Evolutionary conservation across 2,329 filamentous ascomycete species (phyloP), one percentile per base, ranked within the genome.

Genomic region (Exophiala xenobiotica): DNA sequence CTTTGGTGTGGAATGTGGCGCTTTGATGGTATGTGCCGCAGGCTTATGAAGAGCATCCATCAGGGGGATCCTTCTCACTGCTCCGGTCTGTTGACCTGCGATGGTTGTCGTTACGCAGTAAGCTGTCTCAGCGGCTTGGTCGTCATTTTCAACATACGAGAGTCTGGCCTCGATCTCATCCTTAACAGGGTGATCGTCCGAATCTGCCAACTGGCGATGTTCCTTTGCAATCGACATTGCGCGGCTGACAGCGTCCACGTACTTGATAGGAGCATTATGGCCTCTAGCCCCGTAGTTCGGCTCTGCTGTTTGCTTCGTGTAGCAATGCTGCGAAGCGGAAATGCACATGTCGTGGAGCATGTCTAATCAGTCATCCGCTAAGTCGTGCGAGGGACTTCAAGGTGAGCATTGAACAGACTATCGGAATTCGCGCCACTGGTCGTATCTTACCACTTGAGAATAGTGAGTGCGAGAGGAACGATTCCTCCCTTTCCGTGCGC

Each of bases 1-100:
- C 26, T 49, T 49, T 6, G 63, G 64, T 1, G 58, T 64, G 3
- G 58, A 54, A 12, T 50, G 41, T 3, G 57, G 52, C 11, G 48
- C 48, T n/a, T 2, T 43, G 40, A 43, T 72, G 65, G 11, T 33
- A 33, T 33, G 29, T 33, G 29, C 29, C 12, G 29, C 29, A 33
- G 29, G 5, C 29, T 33, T 33, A 12, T 14, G 11, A 33, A 33
- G 5, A 3, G 29, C 29, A 14, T 33, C 29, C 29, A 33, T 33
- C 4, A 33, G 29, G 11, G 29, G 11, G 12, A 33, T 14, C 29
- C 11, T 33, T 9, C 16, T 11, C 9, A 33, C 29, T 12, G 29
- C 12, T 11, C 29, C 29, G 9, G 29, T 6, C 12, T 33, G 9
- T 9, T 33, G 29, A 5, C 29, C 27, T 12, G 3, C 27, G 3